Percentiles rank a stretch among this genome's conserved stretches.
These are phyloP conservation scores for Teratosphaeria pseudoeucalypti DNA, from an alignment of 2,329 filamentous ascomycete genomes.

Conservation along the genomic window DNA sequence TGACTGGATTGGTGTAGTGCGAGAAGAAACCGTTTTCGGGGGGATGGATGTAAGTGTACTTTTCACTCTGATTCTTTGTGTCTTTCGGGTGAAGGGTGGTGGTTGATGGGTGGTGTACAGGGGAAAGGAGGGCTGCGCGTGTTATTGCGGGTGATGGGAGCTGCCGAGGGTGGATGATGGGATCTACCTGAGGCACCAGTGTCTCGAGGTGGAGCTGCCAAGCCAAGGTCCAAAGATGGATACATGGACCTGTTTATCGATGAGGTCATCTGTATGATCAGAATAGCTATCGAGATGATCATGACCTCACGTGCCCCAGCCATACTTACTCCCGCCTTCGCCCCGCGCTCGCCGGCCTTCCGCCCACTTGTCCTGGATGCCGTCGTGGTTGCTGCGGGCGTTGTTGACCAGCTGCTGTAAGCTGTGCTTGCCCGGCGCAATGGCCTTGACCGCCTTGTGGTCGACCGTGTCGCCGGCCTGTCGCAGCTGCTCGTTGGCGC, in stretches of 20 bases:
- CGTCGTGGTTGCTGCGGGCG: conserved; percentile 71
- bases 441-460: conserved; percentile 72
- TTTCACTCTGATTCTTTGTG: not conserved
- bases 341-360: conserved; percentile 66
- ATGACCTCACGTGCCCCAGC: conserved; percentile 36
- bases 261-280: too few species aligned
- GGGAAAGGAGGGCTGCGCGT: not conserved
- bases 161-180: too few species aligned
- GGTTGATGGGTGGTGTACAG: not conserved
- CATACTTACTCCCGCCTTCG: conserved; percentile 74
- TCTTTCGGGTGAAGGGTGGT: not conserved
- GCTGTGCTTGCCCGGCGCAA: conserved; percentile 82
- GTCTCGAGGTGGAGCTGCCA: too few species aligned
- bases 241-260: too few species aligned
- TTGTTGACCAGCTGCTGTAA: conserved; percentile 78
- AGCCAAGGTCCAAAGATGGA: too few species aligned
- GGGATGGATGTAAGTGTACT: not conserved
- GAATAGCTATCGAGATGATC: not conserved
- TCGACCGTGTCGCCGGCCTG: conserved; percentile 55
- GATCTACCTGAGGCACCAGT: too few species aligned
- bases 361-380: conserved; percentile 85
- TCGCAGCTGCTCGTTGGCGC: conserved; percentile 67
- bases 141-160: not conserved
- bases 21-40: not conserved
- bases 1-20: not conserved